Percentiles rank a stretch among this genome's conserved stretches.
Evolutionary conservation across 352 stramenopile genomes (phyloP).

Genomic region (Pythium dissotocum): DNA sequence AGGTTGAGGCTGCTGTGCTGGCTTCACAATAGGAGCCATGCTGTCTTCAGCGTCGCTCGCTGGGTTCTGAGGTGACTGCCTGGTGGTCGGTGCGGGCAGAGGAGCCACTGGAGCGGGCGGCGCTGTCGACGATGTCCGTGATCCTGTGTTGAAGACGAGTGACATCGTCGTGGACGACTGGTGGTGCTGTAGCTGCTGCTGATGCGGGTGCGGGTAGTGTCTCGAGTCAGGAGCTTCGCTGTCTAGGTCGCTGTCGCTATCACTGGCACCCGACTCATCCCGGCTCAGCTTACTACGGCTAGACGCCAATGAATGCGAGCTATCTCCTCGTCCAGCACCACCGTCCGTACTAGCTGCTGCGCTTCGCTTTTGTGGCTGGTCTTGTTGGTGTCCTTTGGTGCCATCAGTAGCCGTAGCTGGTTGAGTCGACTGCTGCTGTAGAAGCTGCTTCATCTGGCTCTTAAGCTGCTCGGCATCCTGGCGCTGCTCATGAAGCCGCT

Average conservation of each 20-base stretch:
- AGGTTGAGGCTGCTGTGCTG: slow-evolving; percentile 11
- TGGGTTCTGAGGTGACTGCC: slow-evolving; percentile 1
- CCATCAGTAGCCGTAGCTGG: not conserved
- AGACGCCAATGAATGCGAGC: not conserved
- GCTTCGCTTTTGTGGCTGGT: not conserved
- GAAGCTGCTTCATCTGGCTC: slow-evolving; percentile 40
- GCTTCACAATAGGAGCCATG: slow-evolving; percentile 5
- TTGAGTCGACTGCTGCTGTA: slow-evolving; percentile 27
- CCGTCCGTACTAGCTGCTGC: not conserved
- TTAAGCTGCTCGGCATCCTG: slow-evolving; percentile 53
- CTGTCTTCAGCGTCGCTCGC: slow-evolving; percentile 18
- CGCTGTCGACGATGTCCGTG: not conserved
- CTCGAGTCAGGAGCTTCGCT: slow-evolving; percentile 19
- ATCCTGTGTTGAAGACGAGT: slow-evolving; percentile 20
- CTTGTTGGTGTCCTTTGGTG: not conserved
- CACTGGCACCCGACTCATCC: slow-evolving; percentile 12
- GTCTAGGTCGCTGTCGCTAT: slow-evolving; percentile 48
- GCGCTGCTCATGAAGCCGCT: slow-evolving; percentile 60
- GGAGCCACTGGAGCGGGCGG: slow-evolving; percentile 14
- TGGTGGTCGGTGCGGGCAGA: slow-evolving; percentile 1
- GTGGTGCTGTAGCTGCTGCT: slow-evolving; percentile 9
- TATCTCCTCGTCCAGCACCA: not conserved
- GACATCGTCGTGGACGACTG: slow-evolving; percentile 26
- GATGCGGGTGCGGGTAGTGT: slow-evolving; percentile 19
- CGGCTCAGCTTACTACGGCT: slow-evolving; percentile 11